These are phyloP conservation scores for Zea mays DNA, from an alignment of 176 grass and related monocot genomes.

Conservation along the genomic window Zm-B73-REFERENCE-NAM-5.0 NC_050099.1:217617001-217617500, in stretches of 20 bases:
- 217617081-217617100: constrained; percentile 56
- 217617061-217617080: constrained; percentile 65
- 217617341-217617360: constrained; percentile 63
- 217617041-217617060: constrained; percentile 59
- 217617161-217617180: constrained; percentile 37
- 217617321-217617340: constrained; percentile 61
- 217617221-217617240: too few relatives aligned
- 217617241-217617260: neutral
- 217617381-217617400: constrained; percentile 59
- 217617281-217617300: constrained; percentile 57
- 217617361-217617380: constrained; percentile 46
- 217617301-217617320: constrained; percentile 71
- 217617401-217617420: neutral
- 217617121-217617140: constrained; percentile 58
- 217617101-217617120: constrained; percentile 50
- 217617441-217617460: neutral
- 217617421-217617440: constrained; percentile 12
- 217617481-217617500: neutral
- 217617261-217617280: constrained; percentile 56
- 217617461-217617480: neutral
- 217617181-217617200: neutral
- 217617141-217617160: constrained; percentile 70
- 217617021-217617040: constrained; percentile 44
- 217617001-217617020: neutral
- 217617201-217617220: too few relatives aligned